phyloP scores from a whole-genome alignment of 345 rosid genomes.

The Brassica rapa region DNA sequence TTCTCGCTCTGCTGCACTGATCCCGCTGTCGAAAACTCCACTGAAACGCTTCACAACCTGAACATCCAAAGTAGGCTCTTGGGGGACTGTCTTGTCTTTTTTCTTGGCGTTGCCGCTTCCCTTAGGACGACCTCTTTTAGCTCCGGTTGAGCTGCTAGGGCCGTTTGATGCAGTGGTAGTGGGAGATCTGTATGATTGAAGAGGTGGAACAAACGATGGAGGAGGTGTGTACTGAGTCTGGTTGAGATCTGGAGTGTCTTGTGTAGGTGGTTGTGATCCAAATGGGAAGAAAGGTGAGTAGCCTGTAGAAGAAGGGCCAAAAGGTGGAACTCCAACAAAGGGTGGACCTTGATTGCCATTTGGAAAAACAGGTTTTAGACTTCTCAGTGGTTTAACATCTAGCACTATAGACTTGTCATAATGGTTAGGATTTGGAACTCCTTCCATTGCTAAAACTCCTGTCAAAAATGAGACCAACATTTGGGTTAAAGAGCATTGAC shows the following conservation, averaged over 20 bases:
- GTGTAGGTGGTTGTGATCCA: slow-evolving; percentile 32
- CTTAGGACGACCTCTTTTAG: slow-evolving; percentile 40
- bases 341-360: slow-evolving; percentile 49
- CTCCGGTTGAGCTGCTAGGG: slow-evolving; percentile 33
- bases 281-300: slow-evolving; percentile 63
- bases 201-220: slow-evolving; percentile 32
- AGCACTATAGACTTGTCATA: slow-evolving; percentile 58
- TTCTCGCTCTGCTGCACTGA: slow-evolving; percentile 39
- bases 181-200: slow-evolving; percentile 49
- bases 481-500: not conserved
- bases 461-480: not conserved
- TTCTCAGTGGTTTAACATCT: slow-evolving; percentile 60
- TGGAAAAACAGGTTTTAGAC: slow-evolving; percentile 57
- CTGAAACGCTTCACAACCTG: slow-evolving; percentile 26
- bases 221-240: slow-evolving; percentile 29
- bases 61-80: slow-evolving; percentile 7
- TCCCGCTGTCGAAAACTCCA: slow-evolving; percentile 41
- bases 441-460: slow-evolving; percentile 49
- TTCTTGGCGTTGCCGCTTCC: slow-evolving; percentile 36
- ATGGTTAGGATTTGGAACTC: slow-evolving; percentile 45
- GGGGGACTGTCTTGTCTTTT: slow-evolving; percentile 27
- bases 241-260: slow-evolving; percentile 41
- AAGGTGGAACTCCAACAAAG: slow-evolving; percentile 50
- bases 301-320: slow-evolving; percentile 53
- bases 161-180: slow-evolving; percentile 31